Conservation (phyloP, 2,329 filamentous ascomycete genomes). For the Penicillium sp. region DNA sequence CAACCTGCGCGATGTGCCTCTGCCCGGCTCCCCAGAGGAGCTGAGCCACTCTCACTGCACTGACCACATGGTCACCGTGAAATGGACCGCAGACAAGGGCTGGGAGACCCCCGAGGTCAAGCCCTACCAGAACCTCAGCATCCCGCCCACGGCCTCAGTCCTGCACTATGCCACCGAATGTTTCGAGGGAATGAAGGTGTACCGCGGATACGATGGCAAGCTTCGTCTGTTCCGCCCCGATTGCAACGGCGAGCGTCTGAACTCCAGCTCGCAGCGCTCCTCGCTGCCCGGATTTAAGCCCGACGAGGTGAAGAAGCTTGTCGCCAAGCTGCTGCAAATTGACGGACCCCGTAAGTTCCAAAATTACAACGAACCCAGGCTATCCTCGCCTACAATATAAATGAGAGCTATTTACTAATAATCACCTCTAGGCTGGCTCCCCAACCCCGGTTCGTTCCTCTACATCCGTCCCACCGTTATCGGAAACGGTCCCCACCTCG, state of each 20-base stretch:
- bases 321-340: slow-evolving; percentile 70
- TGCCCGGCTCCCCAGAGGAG: slow-evolving; percentile 42
- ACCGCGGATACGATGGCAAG: slow-evolving; percentile 66
- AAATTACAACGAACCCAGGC: too few species aligned
- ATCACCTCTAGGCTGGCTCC: slow-evolving; percentile 66
- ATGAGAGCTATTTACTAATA: not conserved
- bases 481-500: slow-evolving; percentile 75
- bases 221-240: slow-evolving; percentile 76
- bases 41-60: slow-evolving; percentile 54
- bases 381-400: not conserved
- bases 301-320: slow-evolving; percentile 69
- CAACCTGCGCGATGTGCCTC: slow-evolving; percentile 38
- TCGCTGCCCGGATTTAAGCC: slow-evolving; percentile 73
- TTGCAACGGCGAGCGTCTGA: slow-evolving; percentile 67
- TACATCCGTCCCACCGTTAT: slow-evolving; percentile 89
- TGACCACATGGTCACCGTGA: slow-evolving; percentile 83
- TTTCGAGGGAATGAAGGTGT: slow-evolving; percentile 81
- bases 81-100: slow-evolving; percentile 65
- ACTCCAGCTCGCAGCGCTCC: slow-evolving; percentile 59
- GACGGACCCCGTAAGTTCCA: slow-evolving; percentile 51
- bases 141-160: slow-evolving; percentile 77
- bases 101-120: slow-evolving; percentile 73
- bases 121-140: slow-evolving; percentile 72
- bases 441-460: slow-evolving; percentile 68
- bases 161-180: slow-evolving; percentile 90